Evolutionary conservation across 345 rosid species (phyloP), one percentile per base, ranked within the genome.

Genomic region (Draba incana): DNA sequence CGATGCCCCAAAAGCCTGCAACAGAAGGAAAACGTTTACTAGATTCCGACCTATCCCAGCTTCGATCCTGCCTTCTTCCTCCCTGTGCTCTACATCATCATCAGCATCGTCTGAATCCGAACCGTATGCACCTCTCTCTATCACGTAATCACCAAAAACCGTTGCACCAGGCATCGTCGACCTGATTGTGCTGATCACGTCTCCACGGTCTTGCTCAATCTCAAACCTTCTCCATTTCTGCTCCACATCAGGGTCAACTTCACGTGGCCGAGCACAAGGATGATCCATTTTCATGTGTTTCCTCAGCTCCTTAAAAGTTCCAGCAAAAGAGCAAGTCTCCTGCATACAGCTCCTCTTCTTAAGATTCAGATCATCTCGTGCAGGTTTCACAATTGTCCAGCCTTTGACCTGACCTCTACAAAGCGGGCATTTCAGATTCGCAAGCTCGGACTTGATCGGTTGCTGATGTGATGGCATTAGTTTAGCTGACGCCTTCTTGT

Each of bases 401-500:
- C 68, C 68, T 49, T 64, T 64, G 35, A 64, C 57, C 23, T 64
- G 68, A 0, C 68, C 68, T n/a, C 68, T 64, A 64, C 68, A 64
- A 23, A 64, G 57, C 10, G 68, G 68, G 54, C 57, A 64, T 10
- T 64, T 64, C 3, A 64, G 47, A 49, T 64, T 64, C 37, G 45
- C 56, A 24, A 64, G 47, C 57, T 64, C 68, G 5, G 24, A 38
- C 68, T 49, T 13, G 8, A 63, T 25, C 68, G 20, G 64, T 12
- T 37, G 30, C 28, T 59, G 64, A 39, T 60, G 39, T 4, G 51
- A 28, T 10, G 65, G 52, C 52, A 30, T 14, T 28, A 44, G 41
- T 20, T 61, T 61, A 44, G 52, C 65, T 4, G 65, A 61, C 6
- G 65, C 41, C 41, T 61, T 61, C 52, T 61, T 61, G 52, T 44